Evolutionary conservation across 179 eudicot species (phyloP), one percentile per base, ranked within the genome.

Genomic region (Silene vulgaris): DNA sequence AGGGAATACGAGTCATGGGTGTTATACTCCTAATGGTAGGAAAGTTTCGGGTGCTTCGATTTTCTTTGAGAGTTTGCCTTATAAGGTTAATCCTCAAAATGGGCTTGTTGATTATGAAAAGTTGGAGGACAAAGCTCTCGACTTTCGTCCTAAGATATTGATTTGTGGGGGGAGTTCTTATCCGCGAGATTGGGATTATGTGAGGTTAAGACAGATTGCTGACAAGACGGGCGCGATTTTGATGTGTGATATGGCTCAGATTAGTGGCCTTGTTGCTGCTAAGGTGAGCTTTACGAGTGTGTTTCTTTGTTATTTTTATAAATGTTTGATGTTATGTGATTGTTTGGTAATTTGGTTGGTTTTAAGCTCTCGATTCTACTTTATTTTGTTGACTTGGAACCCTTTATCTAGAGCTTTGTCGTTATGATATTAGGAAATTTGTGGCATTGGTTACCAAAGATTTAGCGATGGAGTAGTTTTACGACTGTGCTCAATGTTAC

Each of bases 191-290:
- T 92, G 93, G 93, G 91, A 92, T 28, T 90, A 92, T 82, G 80
- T 79, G 1, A 85, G 89, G 78, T 82, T 92, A 76, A 89, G 93
- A 62, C 89, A 83, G 77, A 88, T 90, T 74, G 90, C 97, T 11
- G 97, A 92, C 62, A 90, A 79, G 82, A 87, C 89, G 81, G 89
- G 97, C 65, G 91, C 97, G 0, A 81, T 88, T 20, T 84, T 92
- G 83, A 83, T 92, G 94, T 90, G 93, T 74, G 97, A 92, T 75
- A 92, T 92, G 97, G 97, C 97, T 80, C 97, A 92, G 65, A 90
- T 89, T 68, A 92, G 97, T 73, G 97, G 97, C 30, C 90, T 92
- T 71, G 80, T 92, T 85, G 96, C 91, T 23, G 97, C 97, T 54
- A 90, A 91, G 93, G 97, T 91, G 79, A 81, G 54, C 4, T 1